phyloP scores from a whole-genome alignment of 2,329 filamentous ascomycete genomes.

The Beauveria medogensis region DNA sequence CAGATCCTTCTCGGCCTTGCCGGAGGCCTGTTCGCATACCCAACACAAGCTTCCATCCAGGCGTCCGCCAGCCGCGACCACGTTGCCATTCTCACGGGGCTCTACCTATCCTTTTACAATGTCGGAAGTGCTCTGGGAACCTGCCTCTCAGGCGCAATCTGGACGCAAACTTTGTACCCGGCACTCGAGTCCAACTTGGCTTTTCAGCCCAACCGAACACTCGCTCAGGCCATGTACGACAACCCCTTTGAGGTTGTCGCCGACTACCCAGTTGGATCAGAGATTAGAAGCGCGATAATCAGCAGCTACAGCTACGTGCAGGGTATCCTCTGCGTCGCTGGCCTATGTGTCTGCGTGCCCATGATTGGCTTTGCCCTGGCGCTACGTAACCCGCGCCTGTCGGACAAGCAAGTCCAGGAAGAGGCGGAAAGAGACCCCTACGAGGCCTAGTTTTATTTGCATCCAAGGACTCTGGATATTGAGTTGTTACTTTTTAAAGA shows the following conservation, averaged over 20 bases:
- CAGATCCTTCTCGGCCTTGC: constrained; percentile 51
- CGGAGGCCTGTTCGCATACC: constrained; percentile 46
- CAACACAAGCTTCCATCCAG: constrained; percentile 32
- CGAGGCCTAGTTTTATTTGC: neutral
- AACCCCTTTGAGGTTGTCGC: constrained; percentile 27
- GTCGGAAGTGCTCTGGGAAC: constrained; percentile 34
- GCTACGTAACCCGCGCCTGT: constrained; percentile 36
- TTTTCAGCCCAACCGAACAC: constrained; percentile 26
- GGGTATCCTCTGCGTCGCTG: constrained; percentile 35
- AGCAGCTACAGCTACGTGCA: constrained; percentile 37
- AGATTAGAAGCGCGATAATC: constrained; percentile 35
- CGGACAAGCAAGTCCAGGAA: constrained; percentile 30
- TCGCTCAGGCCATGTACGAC: constrained; percentile 29
- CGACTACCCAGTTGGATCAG: constrained; percentile 33
- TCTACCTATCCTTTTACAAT: constrained; percentile 34
- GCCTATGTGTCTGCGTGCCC: constrained; percentile 37
- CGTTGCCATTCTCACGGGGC: constrained; percentile 29
- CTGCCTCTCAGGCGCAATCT: constrained; percentile 32
- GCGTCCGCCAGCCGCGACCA: constrained; percentile 29
- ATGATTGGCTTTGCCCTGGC: constrained; percentile 36
- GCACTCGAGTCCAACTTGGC: constrained; percentile 24
- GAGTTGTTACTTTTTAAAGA: neutral
- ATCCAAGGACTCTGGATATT: neutral
- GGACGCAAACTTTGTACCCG: constrained; percentile 32
- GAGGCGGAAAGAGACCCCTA: constrained; percentile 13